A percentile compares a stretch with the other conserved stretches of the same genome.
Evolutionary conservation across 164 flowering plant genomes (phyloP).

Genomic region (Aristolochia californica): DNA sequence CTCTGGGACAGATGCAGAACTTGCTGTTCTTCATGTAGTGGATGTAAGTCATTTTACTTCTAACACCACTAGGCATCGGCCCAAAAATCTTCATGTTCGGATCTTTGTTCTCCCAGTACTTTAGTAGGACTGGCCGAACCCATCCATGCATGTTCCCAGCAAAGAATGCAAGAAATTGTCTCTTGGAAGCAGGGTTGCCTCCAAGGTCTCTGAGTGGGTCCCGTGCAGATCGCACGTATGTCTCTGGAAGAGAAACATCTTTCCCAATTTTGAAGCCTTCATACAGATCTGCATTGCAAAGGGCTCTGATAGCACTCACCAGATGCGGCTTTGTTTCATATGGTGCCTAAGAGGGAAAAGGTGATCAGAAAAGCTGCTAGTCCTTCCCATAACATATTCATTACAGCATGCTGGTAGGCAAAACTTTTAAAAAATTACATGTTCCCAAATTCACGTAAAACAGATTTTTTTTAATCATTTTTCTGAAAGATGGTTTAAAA

Average conservation of each 20-base stretch:
- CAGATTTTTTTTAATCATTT: too few species aligned
- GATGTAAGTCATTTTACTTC: slow-evolving; percentile 6
- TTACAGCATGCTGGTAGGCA: too few species aligned
- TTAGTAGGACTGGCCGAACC: slow-evolving; percentile 21
- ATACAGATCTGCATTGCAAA: slow-evolving; percentile 29
- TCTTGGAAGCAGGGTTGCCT: slow-evolving; percentile 19
- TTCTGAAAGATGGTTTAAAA: too few species aligned
- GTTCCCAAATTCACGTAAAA: too few species aligned
- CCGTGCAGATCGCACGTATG: slow-evolving; percentile 10
- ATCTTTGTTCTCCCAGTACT: slow-evolving; percentile 29
- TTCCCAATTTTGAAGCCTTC: slow-evolving; percentile 22
- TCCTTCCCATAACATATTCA: too few species aligned
- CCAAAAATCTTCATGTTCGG: slow-evolving; percentile 13
- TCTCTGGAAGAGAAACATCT: slow-evolving; percentile 29
- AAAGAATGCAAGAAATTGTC: slow-evolving; percentile 30
- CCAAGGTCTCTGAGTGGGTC: slow-evolving; percentile 21
- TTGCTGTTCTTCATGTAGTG: slow-evolving; percentile 16
- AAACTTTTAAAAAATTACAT: too few species aligned
- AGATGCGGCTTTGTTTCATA: slow-evolving; percentile 17
- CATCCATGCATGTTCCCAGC: slow-evolving; percentile 32
- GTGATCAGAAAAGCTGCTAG: background rate
- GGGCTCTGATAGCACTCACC: slow-evolving; percentile 18
- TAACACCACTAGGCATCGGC: slow-evolving; percentile 5
- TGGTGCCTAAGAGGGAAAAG: slow-evolving; percentile 16
- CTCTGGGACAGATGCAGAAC: slow-evolving; percentile 32